A percentile compares a stretch with the other conserved stretches of the same genome.
Evolutionary conservation across 129 eudicot species (phyloP).

Genomic region (Lactuca sativa): DNA sequence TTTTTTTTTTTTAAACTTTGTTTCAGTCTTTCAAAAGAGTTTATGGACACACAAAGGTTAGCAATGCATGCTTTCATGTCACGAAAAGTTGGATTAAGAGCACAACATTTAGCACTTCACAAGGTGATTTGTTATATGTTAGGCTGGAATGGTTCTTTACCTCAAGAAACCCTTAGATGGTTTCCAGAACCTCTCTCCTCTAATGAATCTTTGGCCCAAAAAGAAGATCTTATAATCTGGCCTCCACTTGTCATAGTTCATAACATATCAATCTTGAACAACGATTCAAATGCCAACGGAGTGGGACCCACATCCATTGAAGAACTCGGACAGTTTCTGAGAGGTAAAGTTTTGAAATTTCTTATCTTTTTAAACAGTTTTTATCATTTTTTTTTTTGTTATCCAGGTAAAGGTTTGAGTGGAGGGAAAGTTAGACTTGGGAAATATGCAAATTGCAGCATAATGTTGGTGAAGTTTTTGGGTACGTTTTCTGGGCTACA

Average conservation of each 20-base stretch:
- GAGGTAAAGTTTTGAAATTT: constrained; percentile 34
- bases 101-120: constrained; percentile 67
- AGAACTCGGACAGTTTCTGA: constrained; percentile 49
- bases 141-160: constrained; percentile 53
- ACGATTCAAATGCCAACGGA: constrained; percentile 22
- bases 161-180: constrained; percentile 45
- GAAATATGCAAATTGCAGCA: constrained; percentile 40
- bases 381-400: not conserved
- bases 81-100: constrained; percentile 57
- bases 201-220: constrained; percentile 50
- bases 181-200: constrained; percentile 38
- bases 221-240: constrained; percentile 71
- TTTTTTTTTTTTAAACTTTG: constrained; percentile 27
- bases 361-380: not conserved
- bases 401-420: constrained; percentile 50
- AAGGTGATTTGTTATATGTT: constrained; percentile 73
- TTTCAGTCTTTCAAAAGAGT: constrained; percentile 61
- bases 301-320: constrained; percentile 37
- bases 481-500: constrained; percentile 66
- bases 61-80: constrained; percentile 69
- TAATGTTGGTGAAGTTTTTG: constrained; percentile 55
- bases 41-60: constrained; percentile 56
- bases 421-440: constrained; percentile 56
- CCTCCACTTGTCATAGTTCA: constrained; percentile 69
- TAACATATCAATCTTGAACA: constrained; percentile 28